phyloP scores from a whole-genome alignment of 768 basidiomycete genomes.

The Antrodiella citrinella region DNA sequence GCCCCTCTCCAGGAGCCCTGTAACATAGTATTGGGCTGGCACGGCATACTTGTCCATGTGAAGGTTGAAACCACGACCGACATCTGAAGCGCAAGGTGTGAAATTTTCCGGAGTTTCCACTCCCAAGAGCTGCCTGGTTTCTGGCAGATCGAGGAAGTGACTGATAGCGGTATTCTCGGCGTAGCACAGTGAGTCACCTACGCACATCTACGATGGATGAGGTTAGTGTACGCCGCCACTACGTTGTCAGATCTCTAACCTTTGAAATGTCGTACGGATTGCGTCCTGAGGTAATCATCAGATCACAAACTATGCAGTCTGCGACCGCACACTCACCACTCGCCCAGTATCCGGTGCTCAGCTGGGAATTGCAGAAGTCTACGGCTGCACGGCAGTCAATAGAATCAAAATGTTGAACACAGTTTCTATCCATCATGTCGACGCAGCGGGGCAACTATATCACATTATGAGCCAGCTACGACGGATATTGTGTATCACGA shows the following conservation, averaged over 20 bases:
- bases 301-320: not conserved
- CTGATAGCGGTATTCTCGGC: conserved; percentile 31
- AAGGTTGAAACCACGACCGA: conserved; percentile 41
- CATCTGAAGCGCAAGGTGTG: conserved; percentile 44
- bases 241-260: too few species aligned
- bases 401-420: conserved; percentile 58
- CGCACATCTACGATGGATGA: conserved; percentile 22
- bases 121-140: conserved; percentile 37
- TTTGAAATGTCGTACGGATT: conserved; percentile 58
- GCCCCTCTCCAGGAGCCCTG: conserved; percentile 67
- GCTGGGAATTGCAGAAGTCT: conserved; percentile 51
- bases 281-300: conserved; percentile 23
- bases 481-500: conserved; percentile 4
- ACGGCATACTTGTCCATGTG: conserved; percentile 55
- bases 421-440: conserved; percentile 44
- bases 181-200: conserved; percentile 29
- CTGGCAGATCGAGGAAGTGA: conserved; percentile 38
- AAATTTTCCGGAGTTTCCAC: conserved; percentile 43
- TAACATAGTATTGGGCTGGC: conserved; percentile 57
- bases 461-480: not conserved
- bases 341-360: conserved; percentile 35
- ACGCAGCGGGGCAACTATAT: conserved; percentile 61
- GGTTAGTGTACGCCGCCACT: not conserved
- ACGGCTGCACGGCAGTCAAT: conserved; percentile 63
- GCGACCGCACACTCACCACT: conserved; percentile 25